Evolutionary conservation across 179 eudicot species (phyloP), one percentile per base, ranked within the genome.

Genomic region (Heliamphora pulchella): DNA sequence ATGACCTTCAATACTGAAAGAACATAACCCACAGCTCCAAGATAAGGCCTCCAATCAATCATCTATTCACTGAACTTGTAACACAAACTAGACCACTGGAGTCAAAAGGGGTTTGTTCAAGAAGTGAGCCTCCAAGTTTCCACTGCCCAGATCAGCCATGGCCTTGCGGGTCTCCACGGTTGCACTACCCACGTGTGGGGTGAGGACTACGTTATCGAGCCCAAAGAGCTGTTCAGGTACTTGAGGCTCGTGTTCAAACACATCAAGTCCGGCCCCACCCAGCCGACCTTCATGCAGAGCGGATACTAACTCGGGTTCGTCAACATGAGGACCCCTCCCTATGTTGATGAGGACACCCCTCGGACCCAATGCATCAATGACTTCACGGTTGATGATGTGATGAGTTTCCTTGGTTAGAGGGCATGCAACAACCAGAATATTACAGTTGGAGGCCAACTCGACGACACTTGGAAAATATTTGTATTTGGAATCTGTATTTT

Each of bases 211-310:
- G 65, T 93, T 94, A 4, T 91, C 97, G 14, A 93, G 89, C 74
- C 82, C 87, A 78, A 89, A 80, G n/a, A 94, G 86, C 78, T 90
- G 83, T 80, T 92, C 91, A 0, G 97, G 94, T 51, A 93, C 94
- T 67, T 89, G 74, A 2, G 97, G 98, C 81, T 94, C 98, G 61
- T 87, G 66, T 80, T 90, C 98, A 66, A 86, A 94, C 50, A 94
- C 98, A 77, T 94, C 98, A 20, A 94, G 93, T 63, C 98, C 98
- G 7, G 98, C 97, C 4, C 98, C 98, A 61, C 93, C 97, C 80
- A 94, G 78, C 48, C 94, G 89, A 59, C 97, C 94, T 83, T 94
- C 98, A 22, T 87, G 79, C 77, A 94, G 89, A 41, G 98, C 97
- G 61, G 91, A 84, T 8, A 94, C 92, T 69, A 94, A 81, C 81